phyloP scores from a whole-genome alignment of 345 rosid species.

The Acer yangbiense region DNA sequence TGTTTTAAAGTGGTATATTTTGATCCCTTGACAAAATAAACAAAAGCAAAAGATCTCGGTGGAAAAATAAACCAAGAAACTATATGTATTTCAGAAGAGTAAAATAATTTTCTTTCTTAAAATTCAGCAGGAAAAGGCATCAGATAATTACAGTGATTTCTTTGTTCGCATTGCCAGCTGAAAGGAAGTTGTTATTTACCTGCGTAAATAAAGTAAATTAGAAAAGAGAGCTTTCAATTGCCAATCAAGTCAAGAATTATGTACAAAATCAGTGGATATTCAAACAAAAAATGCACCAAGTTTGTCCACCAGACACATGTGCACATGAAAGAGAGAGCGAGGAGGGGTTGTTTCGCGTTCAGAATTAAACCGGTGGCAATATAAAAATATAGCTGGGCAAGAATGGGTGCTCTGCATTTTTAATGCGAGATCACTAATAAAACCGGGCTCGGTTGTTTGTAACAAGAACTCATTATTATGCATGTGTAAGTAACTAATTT shows the following conservation, averaged over 20 bases:
- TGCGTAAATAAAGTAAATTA: slow-evolving; percentile 36
- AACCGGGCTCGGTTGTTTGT: background rate
- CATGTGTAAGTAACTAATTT: background rate
- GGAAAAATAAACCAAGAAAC: background rate
- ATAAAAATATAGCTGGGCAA: background rate
- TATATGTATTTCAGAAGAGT: background rate
- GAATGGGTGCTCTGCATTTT: background rate
- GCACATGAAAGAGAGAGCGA: background rate
- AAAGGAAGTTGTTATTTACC: slow-evolving; percentile 97
- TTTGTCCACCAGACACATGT: background rate
- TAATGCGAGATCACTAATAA: background rate
- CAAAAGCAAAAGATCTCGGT: background rate
- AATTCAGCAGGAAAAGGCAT: slow-evolving; percentile 23
- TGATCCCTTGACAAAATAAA: background rate
- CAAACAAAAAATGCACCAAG: background rate
- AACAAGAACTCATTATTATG: background rate
- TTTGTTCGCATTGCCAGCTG: slow-evolving; percentile 87
- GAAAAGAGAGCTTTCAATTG: slow-evolving; percentile 11
- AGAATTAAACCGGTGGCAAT: background rate
- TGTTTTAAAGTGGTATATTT: background rate
- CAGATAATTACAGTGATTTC: slow-evolving; percentile 71
- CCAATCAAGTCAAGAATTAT: slow-evolving; percentile 5
- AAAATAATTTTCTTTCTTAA: background rate
- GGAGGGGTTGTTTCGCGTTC: background rate
- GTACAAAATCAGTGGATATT: background rate